Conservation (phyloP, 2,329 filamentous ascomycete genomes). For the Paecilomyces variotii region DNA sequence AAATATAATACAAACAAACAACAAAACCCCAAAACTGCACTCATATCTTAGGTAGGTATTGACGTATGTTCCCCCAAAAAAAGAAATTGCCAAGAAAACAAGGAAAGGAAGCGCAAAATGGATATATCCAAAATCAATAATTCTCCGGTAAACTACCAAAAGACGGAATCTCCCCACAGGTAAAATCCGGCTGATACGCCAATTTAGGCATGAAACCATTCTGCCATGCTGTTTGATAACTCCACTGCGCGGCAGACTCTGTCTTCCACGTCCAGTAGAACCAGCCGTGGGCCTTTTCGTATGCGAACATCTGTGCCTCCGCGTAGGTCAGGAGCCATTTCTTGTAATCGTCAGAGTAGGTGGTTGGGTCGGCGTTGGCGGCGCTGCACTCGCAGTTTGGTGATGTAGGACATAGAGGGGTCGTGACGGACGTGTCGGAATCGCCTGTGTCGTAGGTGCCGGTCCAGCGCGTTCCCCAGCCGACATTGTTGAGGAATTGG, state of each 20-base stretch:
- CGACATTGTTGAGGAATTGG: constrained; percentile 77
- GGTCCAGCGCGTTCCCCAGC: constrained; percentile 82
- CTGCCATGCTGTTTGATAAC: constrained; percentile 56
- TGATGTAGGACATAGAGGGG: constrained; percentile 64
- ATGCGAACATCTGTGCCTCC: constrained; percentile 90
- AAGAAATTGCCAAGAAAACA: too few species aligned
- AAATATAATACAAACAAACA: not conserved
- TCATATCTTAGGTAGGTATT: too few species aligned
- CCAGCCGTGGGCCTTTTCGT: constrained; percentile 93
- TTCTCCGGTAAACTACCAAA: constrained; percentile 37
- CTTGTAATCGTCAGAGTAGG: constrained; percentile 70
- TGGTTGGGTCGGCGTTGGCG: constrained; percentile 64
- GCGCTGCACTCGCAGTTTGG: constrained; percentile 63
- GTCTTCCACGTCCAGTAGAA: constrained; percentile 99
- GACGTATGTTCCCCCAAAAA: too few species aligned
- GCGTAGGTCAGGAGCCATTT: constrained; percentile 82
- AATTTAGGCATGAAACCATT: constrained; percentile 68
- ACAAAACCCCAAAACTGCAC: not conserved
- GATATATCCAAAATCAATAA: constrained; percentile 23
- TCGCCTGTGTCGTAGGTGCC: constrained; percentile 55
- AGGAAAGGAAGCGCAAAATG: not conserved
- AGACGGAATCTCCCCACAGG: constrained; percentile 49
- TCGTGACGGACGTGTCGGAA: constrained; percentile 52
- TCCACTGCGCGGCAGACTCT: constrained; percentile 81
- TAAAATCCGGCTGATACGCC: constrained; percentile 63